These are phyloP conservation scores for Apiosordaria backusii DNA, from an alignment of 495 filamentous ascomycete species.

Conservation along the genomic window DNA sequence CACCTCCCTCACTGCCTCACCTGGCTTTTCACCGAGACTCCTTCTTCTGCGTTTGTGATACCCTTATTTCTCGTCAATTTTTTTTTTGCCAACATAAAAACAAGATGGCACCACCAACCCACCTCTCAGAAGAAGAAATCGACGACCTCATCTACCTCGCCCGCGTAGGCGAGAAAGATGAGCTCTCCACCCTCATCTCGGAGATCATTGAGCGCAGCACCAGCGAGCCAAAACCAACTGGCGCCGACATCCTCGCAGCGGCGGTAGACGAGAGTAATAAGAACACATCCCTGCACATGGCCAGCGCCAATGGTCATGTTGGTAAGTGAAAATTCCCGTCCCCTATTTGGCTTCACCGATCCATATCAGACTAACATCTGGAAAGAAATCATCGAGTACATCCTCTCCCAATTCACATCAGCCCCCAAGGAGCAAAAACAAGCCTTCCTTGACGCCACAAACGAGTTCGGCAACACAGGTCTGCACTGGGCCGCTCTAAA, in stretches of 20 bases:
- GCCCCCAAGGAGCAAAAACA: conserved; percentile 31
- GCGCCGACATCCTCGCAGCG: conserved; percentile 56
- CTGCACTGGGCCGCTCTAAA: conserved; percentile 91
- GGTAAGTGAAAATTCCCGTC: conserved; percentile 50
- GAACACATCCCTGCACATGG: conserved; percentile 81
- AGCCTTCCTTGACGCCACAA: conserved; percentile 62
- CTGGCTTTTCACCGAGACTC: background rate
- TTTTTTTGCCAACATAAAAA: background rate
- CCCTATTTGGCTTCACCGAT: background rate
- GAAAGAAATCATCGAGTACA: conserved; percentile 39
- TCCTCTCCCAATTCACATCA: conserved; percentile 39
- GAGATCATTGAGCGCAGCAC: conserved; percentile 48
- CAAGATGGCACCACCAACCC: conserved; percentile 46
- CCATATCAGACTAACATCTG: background rate
- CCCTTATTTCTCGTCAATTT: background rate
- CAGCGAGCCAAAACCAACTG: conserved; percentile 44
- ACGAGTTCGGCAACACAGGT: conserved; percentile 79
- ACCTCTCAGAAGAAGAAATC: conserved; percentile 68
- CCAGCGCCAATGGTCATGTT: conserved; percentile 79
- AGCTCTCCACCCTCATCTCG: conserved; percentile 59
- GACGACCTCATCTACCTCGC: conserved; percentile 86
- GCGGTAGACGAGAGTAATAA: conserved; percentile 67
- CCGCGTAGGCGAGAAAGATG: conserved; percentile 67
- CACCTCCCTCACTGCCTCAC: background rate
- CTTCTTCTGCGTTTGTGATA: background rate